Evolutionary conservation across 345 rosid species (phyloP).

Genomic region (Raphanus sativus): DNA sequence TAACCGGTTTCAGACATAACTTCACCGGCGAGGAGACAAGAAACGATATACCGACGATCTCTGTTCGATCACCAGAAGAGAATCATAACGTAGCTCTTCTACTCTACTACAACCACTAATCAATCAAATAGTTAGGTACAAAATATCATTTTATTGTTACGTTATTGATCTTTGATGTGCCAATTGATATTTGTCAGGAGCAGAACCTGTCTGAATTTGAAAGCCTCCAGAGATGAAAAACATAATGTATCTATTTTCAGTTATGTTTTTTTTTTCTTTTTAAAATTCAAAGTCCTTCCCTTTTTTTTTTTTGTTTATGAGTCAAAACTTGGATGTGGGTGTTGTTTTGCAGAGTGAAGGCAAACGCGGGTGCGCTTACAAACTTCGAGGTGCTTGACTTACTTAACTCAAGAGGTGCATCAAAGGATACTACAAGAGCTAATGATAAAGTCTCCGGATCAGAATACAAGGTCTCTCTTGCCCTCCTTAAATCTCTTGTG

Average conservation of each 20-base stretch:
- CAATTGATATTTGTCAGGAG: neutral
- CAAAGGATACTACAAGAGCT: conserved; percentile 63
- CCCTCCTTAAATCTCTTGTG: neutral
- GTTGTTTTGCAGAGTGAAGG: conserved; percentile 54
- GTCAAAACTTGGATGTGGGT: neutral
- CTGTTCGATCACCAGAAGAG: neutral
- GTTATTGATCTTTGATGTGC: neutral
- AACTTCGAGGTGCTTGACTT: conserved; percentile 78
- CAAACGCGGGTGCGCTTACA: conserved; percentile 69
- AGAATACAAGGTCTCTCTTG: conserved; percentile 57
- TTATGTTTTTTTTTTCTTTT: neutral
- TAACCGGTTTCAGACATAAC: neutral
- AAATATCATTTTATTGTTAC: too few relatives aligned
- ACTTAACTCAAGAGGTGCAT: conserved; percentile 71
- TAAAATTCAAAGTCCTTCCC: neutral
- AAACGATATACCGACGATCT: neutral
- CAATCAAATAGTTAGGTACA: too few relatives aligned
- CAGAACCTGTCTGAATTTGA: neutral
- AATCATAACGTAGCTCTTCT: neutral
- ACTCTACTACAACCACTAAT: too few relatives aligned
- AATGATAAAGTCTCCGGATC: conserved; percentile 51
- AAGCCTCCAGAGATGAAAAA: conserved; percentile 20
- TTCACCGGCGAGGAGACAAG: neutral
- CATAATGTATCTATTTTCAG: conserved; percentile 16
- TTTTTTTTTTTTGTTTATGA: neutral